Base-by-base conservation (phyloP, 768 basidiomycete genomes). In the Neoboletus brunneissimus region DNA sequence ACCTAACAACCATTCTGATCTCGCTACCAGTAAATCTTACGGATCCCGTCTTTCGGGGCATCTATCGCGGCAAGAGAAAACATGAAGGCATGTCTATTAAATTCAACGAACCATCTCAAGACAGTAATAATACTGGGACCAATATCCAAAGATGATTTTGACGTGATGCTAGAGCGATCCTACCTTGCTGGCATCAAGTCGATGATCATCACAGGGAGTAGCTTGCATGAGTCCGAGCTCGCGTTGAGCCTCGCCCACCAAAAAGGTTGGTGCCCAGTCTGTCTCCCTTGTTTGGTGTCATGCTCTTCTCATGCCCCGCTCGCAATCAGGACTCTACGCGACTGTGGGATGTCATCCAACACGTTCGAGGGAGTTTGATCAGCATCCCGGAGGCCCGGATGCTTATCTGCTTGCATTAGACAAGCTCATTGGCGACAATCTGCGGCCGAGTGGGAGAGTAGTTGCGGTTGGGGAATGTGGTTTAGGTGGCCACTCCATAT, bases 321-420 rank as follows among this genome's bases (percentile, higher is more conserved):
- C 13, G 25, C 18, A 25, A 45, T 10, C 53, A 86, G 89, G 77
- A 13, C 67, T 90, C 15, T 89, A 84, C 66, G 82, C 86, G 18
- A 92, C 91, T 1, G 81, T 86, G 9, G 91, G 91, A 20, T 87
- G 87, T 57, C 91, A 93, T 69, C 91, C 91, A 0, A 91, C 89
- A 16, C 85, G 87, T 20, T 82, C 86, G 1, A 70, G 60, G 8
- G 87, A 92, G 66, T 89, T 91, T 54, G 85, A 86, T 34, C 70
- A 75, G 53, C 78, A 78, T 65, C 68, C 72, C 3, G 79, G 70
- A 15, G 88, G 88, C 0, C 79, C 81, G 0, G 78, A 81, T 1
- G 83, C 75, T 3, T 93, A 92, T 65, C 69, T 91, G 12, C 58
- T 72, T 10, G 82, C 78, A 18, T 73, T 93, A 31, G 82, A 85